Evolutionary conservation across 495 filamentous ascomycete genomes (phyloP).

Genomic region (Chaetomium fimeti): DNA sequence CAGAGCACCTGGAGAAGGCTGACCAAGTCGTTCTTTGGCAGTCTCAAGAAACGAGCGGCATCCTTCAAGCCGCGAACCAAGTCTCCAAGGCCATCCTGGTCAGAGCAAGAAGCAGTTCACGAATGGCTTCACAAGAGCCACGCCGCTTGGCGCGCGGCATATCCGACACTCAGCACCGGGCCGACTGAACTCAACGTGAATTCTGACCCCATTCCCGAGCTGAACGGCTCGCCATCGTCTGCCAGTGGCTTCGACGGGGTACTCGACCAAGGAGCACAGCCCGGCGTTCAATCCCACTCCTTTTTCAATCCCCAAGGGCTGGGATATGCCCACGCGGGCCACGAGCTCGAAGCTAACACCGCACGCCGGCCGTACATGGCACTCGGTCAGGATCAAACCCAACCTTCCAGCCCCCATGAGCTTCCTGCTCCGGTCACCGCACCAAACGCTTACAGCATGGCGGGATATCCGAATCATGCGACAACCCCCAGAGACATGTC

Average conservation of each 20-base stretch:
- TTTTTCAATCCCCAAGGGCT: not conserved
- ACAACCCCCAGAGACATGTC: not conserved
- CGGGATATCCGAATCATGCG: not conserved
- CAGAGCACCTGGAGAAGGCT: slow-evolving; percentile 4
- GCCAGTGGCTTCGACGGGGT: not conserved
- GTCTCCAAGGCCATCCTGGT: not conserved
- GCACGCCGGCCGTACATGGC: not conserved
- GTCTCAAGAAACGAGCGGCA: not conserved
- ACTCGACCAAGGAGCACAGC: no score
- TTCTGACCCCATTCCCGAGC: not conserved
- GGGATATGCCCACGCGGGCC: no score
- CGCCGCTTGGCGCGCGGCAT: no score
- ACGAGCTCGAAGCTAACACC: not conserved
- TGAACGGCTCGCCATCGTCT: not conserved
- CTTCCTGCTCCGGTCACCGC: not conserved
- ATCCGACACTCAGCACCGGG: no score
- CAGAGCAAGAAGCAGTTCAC: not conserved
- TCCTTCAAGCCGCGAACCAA: slow-evolving; percentile 3
- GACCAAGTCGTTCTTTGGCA: slow-evolving; percentile 15
- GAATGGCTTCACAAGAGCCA: not conserved
- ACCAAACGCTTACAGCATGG: not conserved
- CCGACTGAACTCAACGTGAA: not conserved
- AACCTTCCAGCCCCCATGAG: not conserved
- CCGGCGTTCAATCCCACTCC: no score
- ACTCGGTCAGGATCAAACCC: not conserved